Base-by-base conservation (phyloP, 1,284 basidiomycete species). In the Ganoderma boninense region DNA sequence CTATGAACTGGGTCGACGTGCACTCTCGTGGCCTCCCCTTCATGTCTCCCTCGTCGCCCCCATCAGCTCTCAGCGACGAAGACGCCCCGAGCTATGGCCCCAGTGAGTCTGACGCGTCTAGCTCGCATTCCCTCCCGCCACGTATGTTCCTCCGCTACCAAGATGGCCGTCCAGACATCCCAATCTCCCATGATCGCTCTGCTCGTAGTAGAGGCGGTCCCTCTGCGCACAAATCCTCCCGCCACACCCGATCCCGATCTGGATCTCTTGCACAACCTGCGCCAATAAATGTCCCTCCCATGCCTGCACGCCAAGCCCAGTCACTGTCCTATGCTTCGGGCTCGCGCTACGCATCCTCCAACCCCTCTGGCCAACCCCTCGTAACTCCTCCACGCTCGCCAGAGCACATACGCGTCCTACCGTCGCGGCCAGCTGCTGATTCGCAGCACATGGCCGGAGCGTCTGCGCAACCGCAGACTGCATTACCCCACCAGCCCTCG, bases 91-190 rank as follows among this genome's bases (percentile, higher is more conserved):
- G 84, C 74, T 82, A 74, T 71, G 82, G 85, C 16, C 84, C 84
- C 26, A 84, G 83, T 44, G 84, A 87, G 32, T 92, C 90, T 26
- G 91, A 92, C 71, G 86, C 84, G 0, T 89, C 85, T 74, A 92
- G 90, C 79, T 83, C 85, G n/a, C 85, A 86, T 75, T 93, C 91
- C 0, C 73, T 89, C 8, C 92, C 92, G 2, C 92, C 92, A 6
- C 89, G 87, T 74, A 92, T 93, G 90, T 81, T 92, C 70, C 80
- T 93, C 72, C 86, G 87, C 69, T 93, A 89, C 76, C 83, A 82
- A n/a, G 87, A 91, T 76, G 91, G 91, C 6, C 80, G 88, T 60
- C 85, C 85, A 7, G 88, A 91, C 79, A 79, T 90, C 16, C 88
- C 89, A 43, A 89, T 92, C 75, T 84, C 87, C 20, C 82, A 84